Percentiles rank a stretch among this genome's conserved stretches.
These are phyloP conservation scores for Xylariaceae sp. DNA, from an alignment of 2,329 filamentous ascomycete species.

Conservation along the genomic window DNA sequence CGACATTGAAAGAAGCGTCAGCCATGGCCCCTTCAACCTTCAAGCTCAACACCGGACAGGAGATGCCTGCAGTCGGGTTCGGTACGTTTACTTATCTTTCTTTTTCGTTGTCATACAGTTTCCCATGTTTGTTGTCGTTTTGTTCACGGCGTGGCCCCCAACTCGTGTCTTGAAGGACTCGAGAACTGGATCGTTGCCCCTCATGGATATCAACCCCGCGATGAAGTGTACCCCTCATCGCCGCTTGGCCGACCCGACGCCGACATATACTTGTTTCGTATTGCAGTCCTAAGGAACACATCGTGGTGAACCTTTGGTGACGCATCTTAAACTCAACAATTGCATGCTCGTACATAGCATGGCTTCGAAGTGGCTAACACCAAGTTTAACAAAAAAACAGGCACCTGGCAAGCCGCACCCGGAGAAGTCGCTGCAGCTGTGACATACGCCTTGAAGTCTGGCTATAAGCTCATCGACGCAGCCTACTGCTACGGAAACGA, in stretches of 20 bases:
- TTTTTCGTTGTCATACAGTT: neutral
- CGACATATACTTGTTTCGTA: neutral
- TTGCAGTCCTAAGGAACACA: neutral
- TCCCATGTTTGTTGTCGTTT: neutral
- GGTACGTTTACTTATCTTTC: conserved; percentile 40
- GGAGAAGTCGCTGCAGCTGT: conserved; percentile 60
- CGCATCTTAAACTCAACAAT: too few species aligned
- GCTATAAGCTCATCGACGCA: conserved; percentile 64
- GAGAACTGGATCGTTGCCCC: neutral
- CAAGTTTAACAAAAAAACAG: conserved; percentile 32
- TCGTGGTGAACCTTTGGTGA: too few species aligned
- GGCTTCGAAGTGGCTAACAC: conserved; percentile 7
- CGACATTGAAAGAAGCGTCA: conserved; percentile 1
- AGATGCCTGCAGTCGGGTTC: conserved; percentile 63
- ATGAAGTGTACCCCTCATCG: neutral
- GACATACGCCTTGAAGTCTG: conserved; percentile 53
- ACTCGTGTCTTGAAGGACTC: too few species aligned
- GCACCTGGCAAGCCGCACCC: conserved; percentile 63
- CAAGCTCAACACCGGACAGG: conserved; percentile 62
- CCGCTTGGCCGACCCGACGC: neutral
- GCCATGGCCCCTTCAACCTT: conserved; percentile 56
- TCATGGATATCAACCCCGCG: conserved; percentile 3
- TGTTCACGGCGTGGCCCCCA: too few species aligned
- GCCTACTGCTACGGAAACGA: conserved; percentile 81
- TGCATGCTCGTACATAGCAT: neutral